Evolutionary conservation across 2,329 filamentous ascomycete genomes (phyloP).

Genomic region (Ophiocordyceps sinensis): DNA sequence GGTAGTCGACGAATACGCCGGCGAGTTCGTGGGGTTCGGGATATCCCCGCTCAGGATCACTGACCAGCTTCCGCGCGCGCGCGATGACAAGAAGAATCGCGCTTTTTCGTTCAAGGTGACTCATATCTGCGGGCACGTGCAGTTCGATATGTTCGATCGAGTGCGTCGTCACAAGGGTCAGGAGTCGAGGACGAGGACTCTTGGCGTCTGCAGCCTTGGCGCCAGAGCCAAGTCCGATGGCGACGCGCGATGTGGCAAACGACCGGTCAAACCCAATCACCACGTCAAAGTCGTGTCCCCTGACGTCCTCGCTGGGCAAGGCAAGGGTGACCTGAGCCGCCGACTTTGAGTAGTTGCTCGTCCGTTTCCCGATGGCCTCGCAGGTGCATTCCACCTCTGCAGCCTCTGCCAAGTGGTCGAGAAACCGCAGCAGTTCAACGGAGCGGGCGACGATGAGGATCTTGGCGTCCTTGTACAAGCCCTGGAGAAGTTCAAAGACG

Average conservation of each 20-base stretch:
- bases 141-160: slow-evolving; percentile 42
- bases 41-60: slow-evolving; percentile 23
- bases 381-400: slow-evolving; percentile 21
- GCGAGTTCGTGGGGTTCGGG: slow-evolving; percentile 32
- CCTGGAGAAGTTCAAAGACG: slow-evolving; percentile 37
- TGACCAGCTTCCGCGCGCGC: slow-evolving; percentile 21
- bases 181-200: slow-evolving; percentile 30
- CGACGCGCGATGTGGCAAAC: slow-evolving; percentile 23
- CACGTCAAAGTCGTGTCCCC: slow-evolving; percentile 29
- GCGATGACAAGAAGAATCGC: slow-evolving; percentile 24
- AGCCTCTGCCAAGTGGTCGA: slow-evolving; percentile 32
- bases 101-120: slow-evolving; percentile 31
- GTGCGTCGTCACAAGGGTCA: slow-evolving; percentile 33
- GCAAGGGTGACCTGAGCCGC: slow-evolving; percentile 27
- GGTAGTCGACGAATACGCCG: slow-evolving; percentile 28
- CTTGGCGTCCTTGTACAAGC: slow-evolving; percentile 27
- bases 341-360: slow-evolving; percentile 15
- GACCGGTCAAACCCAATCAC: slow-evolving; percentile 40
- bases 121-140: slow-evolving; percentile 21
- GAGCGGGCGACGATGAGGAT: slow-evolving; percentile 40
- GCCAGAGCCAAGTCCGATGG: slow-evolving; percentile 4
- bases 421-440: slow-evolving; percentile 32
- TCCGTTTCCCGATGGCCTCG: slow-evolving; percentile 13
- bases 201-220: slow-evolving; percentile 5
- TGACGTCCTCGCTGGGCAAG: slow-evolving; percentile 21